phyloP scores from a whole-genome alignment of 2,329 filamentous ascomycete genomes.

The Trichoderma koningiopsis region DNA sequence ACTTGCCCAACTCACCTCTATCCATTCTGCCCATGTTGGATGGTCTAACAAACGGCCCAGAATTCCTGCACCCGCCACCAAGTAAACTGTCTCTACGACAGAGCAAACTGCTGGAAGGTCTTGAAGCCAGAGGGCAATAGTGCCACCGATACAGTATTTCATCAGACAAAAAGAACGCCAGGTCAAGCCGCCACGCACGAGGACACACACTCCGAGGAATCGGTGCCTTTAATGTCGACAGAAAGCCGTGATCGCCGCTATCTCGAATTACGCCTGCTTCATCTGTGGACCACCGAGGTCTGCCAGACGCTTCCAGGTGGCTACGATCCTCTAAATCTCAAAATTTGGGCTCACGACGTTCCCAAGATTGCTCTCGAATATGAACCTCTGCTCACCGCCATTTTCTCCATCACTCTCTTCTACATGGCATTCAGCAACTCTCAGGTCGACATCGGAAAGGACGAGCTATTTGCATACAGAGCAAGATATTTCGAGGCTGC shows the following conservation, averaged over 20 bases:
- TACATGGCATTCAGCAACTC: slow-evolving; percentile 21
- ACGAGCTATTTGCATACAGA: background rate
- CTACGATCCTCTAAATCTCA: background rate
- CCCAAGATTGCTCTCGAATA: slow-evolving; percentile 28
- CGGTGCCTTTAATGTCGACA: background rate
- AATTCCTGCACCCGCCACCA: background rate
- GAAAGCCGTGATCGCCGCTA: background rate
- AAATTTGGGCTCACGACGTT: slow-evolving; percentile 24
- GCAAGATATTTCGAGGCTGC: background rate
- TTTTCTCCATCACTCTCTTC: slow-evolving; percentile 27
- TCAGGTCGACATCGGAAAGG: background rate
- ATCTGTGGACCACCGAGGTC: background rate
- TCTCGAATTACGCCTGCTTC: background rate
- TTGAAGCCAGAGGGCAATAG: background rate
- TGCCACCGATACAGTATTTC: background rate
- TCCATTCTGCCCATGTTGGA: background rate
- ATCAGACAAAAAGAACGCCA: background rate
- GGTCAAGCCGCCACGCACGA: background rate
- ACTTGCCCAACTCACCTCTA: background rate
- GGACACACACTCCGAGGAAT: background rate
- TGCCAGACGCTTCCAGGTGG: background rate
- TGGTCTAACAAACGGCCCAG: background rate
- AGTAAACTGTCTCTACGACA: background rate
- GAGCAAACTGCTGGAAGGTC: background rate
- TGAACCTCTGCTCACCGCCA: slow-evolving; percentile 28